phyloP scores from a whole-genome alignment of 2,329 filamentous ascomycete species.

The Cryphonectria japonica region DNA sequence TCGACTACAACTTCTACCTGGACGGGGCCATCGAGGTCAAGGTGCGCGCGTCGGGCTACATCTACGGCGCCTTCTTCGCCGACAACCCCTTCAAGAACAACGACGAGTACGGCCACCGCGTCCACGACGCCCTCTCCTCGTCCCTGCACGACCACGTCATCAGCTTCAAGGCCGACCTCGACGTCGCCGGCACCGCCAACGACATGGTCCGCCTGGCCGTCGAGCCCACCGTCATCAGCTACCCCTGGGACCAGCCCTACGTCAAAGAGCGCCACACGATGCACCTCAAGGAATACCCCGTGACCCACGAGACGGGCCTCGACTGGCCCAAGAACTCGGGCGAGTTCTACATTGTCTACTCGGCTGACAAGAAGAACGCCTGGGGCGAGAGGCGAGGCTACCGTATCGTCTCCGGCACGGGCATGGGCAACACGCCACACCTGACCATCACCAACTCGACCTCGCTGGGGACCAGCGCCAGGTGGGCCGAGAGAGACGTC shows the following conservation, averaged over 20 bases:
- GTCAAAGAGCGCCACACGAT: constrained; percentile 28
- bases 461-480: constrained; percentile 38
- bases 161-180: constrained; percentile 47
- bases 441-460: constrained; percentile 37
- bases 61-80: constrained; percentile 41
- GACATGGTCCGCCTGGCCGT: constrained; percentile 42
- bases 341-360: constrained; percentile 46
- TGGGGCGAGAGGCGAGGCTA: constrained; percentile 49
- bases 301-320: constrained; percentile 21
- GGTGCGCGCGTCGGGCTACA: constrained; percentile 44
- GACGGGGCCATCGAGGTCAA: constrained; percentile 44
- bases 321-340: constrained; percentile 40
- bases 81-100: constrained; percentile 36
- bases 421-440: constrained; percentile 32
- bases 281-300: constrained; percentile 25
- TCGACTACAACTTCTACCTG: constrained; percentile 41
- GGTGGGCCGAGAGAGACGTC: constrained; percentile 38
- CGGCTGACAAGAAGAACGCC: constrained; percentile 39
- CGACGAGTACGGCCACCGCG: constrained; percentile 40
- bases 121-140: constrained; percentile 40
- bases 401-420: constrained; percentile 43
- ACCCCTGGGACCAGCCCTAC: constrained; percentile 28
- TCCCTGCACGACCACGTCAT: constrained; percentile 46
- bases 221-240: constrained; percentile 36
- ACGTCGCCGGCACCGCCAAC: constrained; percentile 39